Conservation (phyloP, 441 rosid species). For the Syzygium malaccense region DNA sequence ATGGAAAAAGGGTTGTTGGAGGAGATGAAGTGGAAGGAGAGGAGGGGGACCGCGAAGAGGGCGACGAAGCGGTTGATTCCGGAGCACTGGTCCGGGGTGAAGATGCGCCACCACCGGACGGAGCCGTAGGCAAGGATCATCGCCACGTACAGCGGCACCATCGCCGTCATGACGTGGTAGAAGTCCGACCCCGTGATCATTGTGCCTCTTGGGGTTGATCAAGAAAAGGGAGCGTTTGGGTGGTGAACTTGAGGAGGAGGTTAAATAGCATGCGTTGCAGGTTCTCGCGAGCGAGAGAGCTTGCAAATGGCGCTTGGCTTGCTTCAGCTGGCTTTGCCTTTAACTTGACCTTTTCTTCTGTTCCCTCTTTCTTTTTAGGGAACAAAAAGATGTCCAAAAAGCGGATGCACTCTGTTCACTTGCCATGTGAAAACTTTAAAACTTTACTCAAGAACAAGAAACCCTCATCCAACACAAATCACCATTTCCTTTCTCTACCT, state of each 20-base stretch:
- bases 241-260: background rate
- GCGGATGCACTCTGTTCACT: background rate
- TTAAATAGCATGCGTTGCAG: background rate
- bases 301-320: background rate
- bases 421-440: background rate
- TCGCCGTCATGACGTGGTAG: constrained; percentile 75
- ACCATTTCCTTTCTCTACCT: background rate
- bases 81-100: constrained; percentile 67
- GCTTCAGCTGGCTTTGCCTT: background rate
- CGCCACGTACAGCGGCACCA: constrained; percentile 80
- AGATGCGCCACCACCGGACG: constrained; percentile 78
- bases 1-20: constrained; percentile 46
- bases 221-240: background rate
- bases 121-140: constrained; percentile 72
- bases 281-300: background rate
- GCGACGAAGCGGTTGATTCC: constrained; percentile 80
- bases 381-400: background rate
- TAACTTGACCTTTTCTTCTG: background rate
- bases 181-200: constrained; percentile 55
- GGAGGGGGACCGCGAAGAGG: constrained; percentile 65
- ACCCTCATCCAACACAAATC: background rate
- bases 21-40: constrained; percentile 65
- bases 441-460: background rate
- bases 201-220: background rate
- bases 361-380: background rate